phyloP scores from a whole-genome alignment of 78 protist species.

The Pigoraptor vietnamica region DNA sequence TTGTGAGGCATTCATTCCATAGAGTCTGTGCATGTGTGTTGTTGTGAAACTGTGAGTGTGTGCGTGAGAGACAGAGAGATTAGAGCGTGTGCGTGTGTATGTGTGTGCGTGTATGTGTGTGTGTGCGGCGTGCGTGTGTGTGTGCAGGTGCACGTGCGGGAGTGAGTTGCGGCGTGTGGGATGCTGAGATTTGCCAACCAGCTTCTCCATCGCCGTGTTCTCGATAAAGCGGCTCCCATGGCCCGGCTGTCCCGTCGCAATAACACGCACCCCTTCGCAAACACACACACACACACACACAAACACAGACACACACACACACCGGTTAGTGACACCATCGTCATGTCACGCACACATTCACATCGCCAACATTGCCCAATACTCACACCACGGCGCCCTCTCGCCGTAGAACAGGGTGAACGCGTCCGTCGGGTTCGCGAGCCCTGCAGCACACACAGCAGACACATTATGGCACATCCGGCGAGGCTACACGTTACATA shows the following conservation, averaged over 20 bases:
- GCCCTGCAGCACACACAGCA: conserved; percentile 12
- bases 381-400: conserved; percentile 59
- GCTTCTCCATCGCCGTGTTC: conserved; percentile 50
- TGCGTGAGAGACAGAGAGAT: neutral
- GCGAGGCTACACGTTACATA: neutral
- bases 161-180: neutral
- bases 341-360: neutral
- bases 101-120: neutral
- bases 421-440: conserved; percentile 51
- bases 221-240: conserved; percentile 74
- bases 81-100: neutral
- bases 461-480: neutral
- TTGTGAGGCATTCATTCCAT: too few species aligned
- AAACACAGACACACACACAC: neutral
- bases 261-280: neutral
- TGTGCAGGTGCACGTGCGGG: neutral
- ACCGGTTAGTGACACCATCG: neutral
- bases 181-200: neutral
- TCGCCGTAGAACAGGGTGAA: conserved; percentile 77
- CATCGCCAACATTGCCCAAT: neutral
- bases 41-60: neutral
- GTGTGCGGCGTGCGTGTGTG: neutral
- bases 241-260: conserved; percentile 70
- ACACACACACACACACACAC: neutral
- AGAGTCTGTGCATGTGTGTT: neutral